Conservation (phyloP, 495 filamentous ascomycete species). For the Neurospora sp. region DNA sequence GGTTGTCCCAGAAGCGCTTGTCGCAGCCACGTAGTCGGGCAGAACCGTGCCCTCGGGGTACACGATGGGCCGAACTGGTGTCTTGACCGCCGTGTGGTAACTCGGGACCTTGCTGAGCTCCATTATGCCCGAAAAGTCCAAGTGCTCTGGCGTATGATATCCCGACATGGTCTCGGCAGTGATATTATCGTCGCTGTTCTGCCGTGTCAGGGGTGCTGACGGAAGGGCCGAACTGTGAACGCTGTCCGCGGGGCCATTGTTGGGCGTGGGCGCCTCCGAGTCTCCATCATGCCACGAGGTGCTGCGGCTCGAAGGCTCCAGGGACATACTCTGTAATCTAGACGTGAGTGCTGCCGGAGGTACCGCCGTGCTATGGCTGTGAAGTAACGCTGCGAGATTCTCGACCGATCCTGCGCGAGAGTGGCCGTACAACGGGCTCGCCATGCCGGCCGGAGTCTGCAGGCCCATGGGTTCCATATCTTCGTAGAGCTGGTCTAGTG, state of each 20-base stretch:
- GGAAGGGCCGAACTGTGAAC: constrained; percentile 20
- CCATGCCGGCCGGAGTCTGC: constrained; percentile 60
- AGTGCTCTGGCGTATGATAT: constrained; percentile 40
- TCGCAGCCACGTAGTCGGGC: constrained; percentile 34
- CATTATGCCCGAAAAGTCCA: constrained; percentile 52
- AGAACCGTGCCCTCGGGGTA: constrained; percentile 15
- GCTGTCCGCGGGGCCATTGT: constrained; percentile 13
- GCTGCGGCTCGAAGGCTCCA: constrained; percentile 27
- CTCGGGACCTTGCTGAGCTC: constrained; percentile 67
- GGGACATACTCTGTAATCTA: constrained; percentile 50
- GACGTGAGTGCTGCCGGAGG: constrained; percentile 52
- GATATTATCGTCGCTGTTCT: constrained; percentile 51
- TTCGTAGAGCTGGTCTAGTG: constrained; percentile 79
- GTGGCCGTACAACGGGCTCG: constrained; percentile 64
- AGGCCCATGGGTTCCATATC: constrained; percentile 68
- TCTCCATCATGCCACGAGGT: constrained; percentile 19
- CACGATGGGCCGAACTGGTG: constrained; percentile 36
- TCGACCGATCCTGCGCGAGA: constrained; percentile 72
- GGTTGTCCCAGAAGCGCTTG: constrained; percentile 22
- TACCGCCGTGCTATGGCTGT: constrained; percentile 34
- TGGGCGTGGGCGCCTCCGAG: constrained; percentile 24
- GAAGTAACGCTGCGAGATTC: constrained; percentile 48
- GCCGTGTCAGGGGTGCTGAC: constrained; percentile 40
- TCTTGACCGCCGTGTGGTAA: constrained; percentile 65
- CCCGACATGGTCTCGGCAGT: constrained; percentile 5